phyloP scores from a whole-genome alignment of 148 eudicot genomes.

The Mesembryanthemum crystallinum region DNA sequence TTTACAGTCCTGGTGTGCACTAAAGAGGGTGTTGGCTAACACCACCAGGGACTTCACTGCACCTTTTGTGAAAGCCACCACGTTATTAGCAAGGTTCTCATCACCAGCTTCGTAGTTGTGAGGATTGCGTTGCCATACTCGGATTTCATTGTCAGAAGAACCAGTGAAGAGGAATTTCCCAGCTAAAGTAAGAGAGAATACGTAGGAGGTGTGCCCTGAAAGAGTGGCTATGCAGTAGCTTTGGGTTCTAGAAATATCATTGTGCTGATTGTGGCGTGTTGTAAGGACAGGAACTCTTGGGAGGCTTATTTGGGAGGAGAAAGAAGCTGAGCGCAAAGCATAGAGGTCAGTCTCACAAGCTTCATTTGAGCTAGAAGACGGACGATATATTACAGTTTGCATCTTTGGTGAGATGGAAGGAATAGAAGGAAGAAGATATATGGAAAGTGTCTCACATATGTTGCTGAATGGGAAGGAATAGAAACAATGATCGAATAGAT shows the following conservation, averaged over 20 bases:
- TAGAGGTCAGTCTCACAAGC: constrained; percentile 13
- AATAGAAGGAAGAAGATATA: constrained; percentile 7
- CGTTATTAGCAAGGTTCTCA: constrained; percentile 26
- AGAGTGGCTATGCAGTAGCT: constrained; percentile 66
- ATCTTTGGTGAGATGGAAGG: constrained; percentile 14
- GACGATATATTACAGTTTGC: constrained; percentile 27
- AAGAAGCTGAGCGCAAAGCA: constrained; percentile 19
- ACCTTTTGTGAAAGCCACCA: constrained; percentile 52
- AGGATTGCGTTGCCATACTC: constrained; percentile 43
- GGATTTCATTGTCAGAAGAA: constrained; percentile 65
- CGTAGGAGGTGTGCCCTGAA: constrained; percentile 53
- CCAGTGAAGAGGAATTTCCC: constrained; percentile 64
- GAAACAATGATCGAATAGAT: constrained; percentile 1
- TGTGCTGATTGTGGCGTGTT: constrained; percentile 25
- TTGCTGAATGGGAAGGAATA: constrained; percentile 1
- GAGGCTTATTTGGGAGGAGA: constrained; percentile 39
- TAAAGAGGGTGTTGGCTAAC: constrained; percentile 57
- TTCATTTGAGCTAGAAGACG: constrained; percentile 12
- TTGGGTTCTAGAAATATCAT: constrained; percentile 22
- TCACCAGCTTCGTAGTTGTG: constrained; percentile 33
- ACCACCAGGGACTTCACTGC: constrained; percentile 77
- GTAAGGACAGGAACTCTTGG: constrained; percentile 38
- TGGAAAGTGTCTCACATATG: not conserved
- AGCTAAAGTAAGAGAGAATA: constrained; percentile 64
- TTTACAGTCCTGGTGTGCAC: constrained; percentile 94